Conservation (phyloP, 495 filamentous ascomycete genomes). For the Barbatosphaeria neglecta region DNA sequence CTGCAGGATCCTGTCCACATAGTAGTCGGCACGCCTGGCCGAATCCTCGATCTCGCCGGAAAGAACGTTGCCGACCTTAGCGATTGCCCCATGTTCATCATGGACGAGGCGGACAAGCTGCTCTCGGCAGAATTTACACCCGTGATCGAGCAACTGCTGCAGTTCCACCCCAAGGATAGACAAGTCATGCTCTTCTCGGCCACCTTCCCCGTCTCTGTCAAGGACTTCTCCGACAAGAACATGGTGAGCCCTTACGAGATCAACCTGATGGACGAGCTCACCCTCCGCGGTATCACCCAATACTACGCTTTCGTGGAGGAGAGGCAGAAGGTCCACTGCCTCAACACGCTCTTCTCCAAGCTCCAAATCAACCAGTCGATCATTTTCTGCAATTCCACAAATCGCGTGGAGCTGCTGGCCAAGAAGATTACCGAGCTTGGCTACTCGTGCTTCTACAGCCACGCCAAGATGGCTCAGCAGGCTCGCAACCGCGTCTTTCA, state of each 20-base stretch:
- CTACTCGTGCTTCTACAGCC: conserved; percentile 99
- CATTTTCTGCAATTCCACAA: conserved; percentile 99
- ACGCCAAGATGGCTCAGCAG: conserved; percentile 96
- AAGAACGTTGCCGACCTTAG: conserved; percentile 95
- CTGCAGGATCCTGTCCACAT: conserved; percentile 91
- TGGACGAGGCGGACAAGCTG: conserved; percentile 98
- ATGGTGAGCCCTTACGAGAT: conserved; percentile 95
- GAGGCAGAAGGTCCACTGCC: conserved; percentile 97
- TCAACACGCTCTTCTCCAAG: conserved; percentile 98
- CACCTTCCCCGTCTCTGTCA: conserved; percentile 91
- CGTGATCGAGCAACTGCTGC: conserved; percentile 86
- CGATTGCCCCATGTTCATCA: conserved; percentile 92
- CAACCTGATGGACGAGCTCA: conserved; percentile 99
- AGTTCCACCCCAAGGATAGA: conserved; percentile 88
- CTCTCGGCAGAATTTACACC: conserved; percentile 94
- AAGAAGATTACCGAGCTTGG: conserved; percentile 99
- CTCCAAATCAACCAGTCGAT: conserved; percentile 99
- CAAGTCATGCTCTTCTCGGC: conserved; percentile 99
- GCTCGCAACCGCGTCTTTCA: conserved; percentile 97
- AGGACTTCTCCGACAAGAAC: conserved; percentile 96
- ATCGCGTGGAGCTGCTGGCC: conserved; percentile 89
- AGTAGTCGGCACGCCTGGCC: conserved; percentile 90
- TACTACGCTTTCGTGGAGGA: conserved; percentile 99
- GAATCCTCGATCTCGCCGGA: conserved; percentile 88
- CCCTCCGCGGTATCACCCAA: conserved; percentile 92